Evolutionary conservation across 2,329 filamentous ascomycete genomes (phyloP).

Genomic region (Stachybotrys echinatus): DNA sequence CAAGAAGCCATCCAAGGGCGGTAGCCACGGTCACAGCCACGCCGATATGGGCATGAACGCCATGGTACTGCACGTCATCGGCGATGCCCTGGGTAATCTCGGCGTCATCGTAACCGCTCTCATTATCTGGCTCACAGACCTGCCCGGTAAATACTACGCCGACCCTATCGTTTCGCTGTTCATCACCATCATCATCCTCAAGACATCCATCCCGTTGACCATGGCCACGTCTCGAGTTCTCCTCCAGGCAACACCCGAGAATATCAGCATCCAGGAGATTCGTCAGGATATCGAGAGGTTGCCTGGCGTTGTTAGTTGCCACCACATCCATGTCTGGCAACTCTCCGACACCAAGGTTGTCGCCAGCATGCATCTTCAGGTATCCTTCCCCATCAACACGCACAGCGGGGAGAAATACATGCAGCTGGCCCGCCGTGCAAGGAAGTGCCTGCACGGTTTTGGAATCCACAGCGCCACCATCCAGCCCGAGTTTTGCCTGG

Average conservation of each 20-base stretch:
- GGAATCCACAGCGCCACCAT: conserved; percentile 97
- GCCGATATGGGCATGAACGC: conserved; percentile 94
- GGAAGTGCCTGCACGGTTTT: conserved; percentile 87
- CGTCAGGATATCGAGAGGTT: conserved; percentile 84
- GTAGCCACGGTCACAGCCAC: conserved; percentile 69
- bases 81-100: conserved; percentile 80
- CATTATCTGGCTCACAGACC: conserved; percentile 87
- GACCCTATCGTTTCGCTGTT: conserved; percentile 90
- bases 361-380: conserved; percentile 87
- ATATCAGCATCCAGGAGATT: conserved; percentile 84
- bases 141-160: conserved; percentile 76
- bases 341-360: conserved; percentile 92
- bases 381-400: conserved; percentile 83
- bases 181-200: conserved; percentile 77
- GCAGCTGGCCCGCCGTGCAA: conserved; percentile 75
- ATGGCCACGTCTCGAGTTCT: conserved; percentile 80
- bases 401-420: conserved; percentile 80
- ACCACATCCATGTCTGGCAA: conserved; percentile 98
- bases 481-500: conserved; percentile 79
- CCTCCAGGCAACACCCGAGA: conserved; percentile 86
- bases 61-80: conserved; percentile 70
- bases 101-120: conserved; percentile 80
- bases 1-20: conserved; percentile 52
- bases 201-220: conserved; percentile 73
- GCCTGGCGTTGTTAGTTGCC: conserved; percentile 81